Evolutionary conservation across 768 basidiomycete species (phyloP).

Genomic region (Tephrocybe sp.): DNA sequence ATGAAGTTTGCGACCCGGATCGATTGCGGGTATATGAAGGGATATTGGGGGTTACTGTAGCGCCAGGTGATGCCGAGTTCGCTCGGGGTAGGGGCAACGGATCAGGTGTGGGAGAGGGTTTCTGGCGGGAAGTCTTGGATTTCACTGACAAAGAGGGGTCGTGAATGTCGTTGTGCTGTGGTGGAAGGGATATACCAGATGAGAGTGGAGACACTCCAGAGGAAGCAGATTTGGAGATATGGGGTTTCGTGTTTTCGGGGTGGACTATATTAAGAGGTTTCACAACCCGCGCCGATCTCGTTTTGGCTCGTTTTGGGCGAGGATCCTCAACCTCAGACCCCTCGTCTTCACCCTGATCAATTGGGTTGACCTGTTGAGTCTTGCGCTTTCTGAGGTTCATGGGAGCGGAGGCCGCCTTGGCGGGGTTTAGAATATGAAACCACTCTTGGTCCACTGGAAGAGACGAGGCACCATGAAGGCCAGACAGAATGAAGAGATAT

Average conservation of each 20-base stretch:
- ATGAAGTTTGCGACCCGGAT: constrained; percentile 37
- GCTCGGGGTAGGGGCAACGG: constrained; percentile 10
- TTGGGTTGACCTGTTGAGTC: constrained; percentile 22
- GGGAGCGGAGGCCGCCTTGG: constrained; percentile 24
- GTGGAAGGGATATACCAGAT: constrained; percentile 1
- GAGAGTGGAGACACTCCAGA: constrained; percentile 3
- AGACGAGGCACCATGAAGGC: constrained; percentile 29
- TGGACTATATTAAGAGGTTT: constrained; percentile 4
- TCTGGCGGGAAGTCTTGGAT: background rate
- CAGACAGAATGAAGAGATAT: constrained; percentile 33
- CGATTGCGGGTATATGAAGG: constrained; percentile 32
- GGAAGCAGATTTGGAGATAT: background rate
- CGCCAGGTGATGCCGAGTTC: constrained; percentile 4
- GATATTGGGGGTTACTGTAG: constrained; percentile 11
- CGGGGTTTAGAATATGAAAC: constrained; percentile 30
- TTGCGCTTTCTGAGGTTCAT: constrained; percentile 34
- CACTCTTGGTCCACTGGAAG: constrained; percentile 29
- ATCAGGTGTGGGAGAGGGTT: constrained; percentile 10
- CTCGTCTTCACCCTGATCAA: constrained; percentile 23
- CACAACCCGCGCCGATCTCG: constrained; percentile 8
- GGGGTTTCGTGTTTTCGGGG: constrained; percentile 7
- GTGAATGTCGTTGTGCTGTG: constrained; percentile 2
- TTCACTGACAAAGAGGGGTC: background rate
- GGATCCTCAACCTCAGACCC: constrained; percentile 26
- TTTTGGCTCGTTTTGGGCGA: constrained; percentile 24